A percentile compares a stretch with the other conserved stretches of the same genome.
Conservation (phyloP, 768 basidiomycete species). For the Phallus indusiatus region DNA sequence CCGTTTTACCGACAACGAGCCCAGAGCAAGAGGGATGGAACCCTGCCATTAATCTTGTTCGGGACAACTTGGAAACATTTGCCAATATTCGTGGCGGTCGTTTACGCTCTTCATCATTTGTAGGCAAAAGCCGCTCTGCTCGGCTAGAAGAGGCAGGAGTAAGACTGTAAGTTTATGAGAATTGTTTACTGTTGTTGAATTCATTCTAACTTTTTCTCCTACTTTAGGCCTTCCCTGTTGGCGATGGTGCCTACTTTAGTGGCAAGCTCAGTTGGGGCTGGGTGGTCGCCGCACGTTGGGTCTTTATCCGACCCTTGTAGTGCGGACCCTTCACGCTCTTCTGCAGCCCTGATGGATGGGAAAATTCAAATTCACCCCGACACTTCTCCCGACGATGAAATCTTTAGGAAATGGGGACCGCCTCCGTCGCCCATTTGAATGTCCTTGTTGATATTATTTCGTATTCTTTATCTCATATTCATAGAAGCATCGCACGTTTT, state of each 20-base stretch:
- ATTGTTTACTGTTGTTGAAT: background rate
- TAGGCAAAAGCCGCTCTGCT: constrained; percentile 63
- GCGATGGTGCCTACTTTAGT: constrained; percentile 71
- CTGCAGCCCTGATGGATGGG: constrained; percentile 77
- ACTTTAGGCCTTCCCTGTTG: constrained; percentile 51
- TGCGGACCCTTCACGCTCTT: constrained; percentile 69
- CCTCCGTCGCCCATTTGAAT: background rate
- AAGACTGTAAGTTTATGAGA: constrained; percentile 24
- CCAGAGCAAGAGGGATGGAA: constrained; percentile 63
- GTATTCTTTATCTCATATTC: background rate
- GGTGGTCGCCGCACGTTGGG: constrained; percentile 45
- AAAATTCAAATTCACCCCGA: constrained; percentile 84
- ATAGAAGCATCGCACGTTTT: background rate
- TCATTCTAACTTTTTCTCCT: background rate
- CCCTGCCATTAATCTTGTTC: constrained; percentile 69
- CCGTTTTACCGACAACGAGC: constrained; percentile 48
- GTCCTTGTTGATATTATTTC: background rate
- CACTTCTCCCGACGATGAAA: constrained; percentile 57
- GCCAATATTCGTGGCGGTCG: constrained; percentile 82
- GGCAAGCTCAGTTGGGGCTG: constrained; percentile 62
- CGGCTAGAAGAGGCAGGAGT: constrained; percentile 34
- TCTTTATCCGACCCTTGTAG: constrained; percentile 67
- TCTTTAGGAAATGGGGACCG: constrained; percentile 26
- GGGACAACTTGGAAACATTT: constrained; percentile 82
- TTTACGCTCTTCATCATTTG: constrained; percentile 74